Percentiles rank a stretch among this genome's conserved stretches.
These are phyloP conservation scores for Boechera stricta DNA, from an alignment of 345 rosid species.

Conservation along the genomic window DNA sequence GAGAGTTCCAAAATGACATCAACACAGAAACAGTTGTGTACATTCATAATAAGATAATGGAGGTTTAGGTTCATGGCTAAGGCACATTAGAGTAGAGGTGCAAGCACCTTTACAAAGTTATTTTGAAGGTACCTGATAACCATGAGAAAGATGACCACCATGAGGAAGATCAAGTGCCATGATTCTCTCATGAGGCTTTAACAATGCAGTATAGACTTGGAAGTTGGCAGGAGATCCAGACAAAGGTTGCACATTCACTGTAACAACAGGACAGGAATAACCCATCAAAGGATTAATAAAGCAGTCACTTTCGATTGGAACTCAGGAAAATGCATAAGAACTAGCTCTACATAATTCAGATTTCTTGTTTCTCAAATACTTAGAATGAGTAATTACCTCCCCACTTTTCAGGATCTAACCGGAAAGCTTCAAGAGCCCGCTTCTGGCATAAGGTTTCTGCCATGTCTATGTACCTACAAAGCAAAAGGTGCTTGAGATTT, in stretches of 20 bases:
- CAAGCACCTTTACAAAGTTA: slow-evolving; percentile 18
- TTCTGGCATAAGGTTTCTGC: slow-evolving; percentile 94
- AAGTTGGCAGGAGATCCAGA: slow-evolving; percentile 98
- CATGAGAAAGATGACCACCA: slow-evolving; percentile 99
- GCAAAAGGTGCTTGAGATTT: slow-evolving; percentile 33
- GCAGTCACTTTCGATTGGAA: slow-evolving; percentile 16
- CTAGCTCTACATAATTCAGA: slow-evolving; percentile 4
- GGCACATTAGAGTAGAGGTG: slow-evolving; percentile 6
- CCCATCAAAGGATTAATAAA: slow-evolving; percentile 25
- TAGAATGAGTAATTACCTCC: slow-evolving; percentile 65
- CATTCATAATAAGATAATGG: slow-evolving; percentile 2
- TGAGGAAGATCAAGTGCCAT: slow-evolving; percentile 99
- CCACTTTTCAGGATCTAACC: slow-evolving; percentile 97
- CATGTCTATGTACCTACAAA: slow-evolving; percentile 92
- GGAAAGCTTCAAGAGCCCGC: slow-evolving; percentile 94
- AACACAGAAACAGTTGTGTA: background rate
- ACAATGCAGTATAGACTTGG: slow-evolving; percentile 93
- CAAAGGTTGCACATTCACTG: slow-evolving; percentile 96
- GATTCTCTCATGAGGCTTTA: slow-evolving; percentile 96
- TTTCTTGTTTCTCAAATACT: background rate
- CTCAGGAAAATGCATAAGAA: slow-evolving; percentile 2
- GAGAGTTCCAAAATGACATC: background rate
- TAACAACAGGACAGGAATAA: slow-evolving; percentile 38
- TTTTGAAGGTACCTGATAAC: slow-evolving; percentile 80
- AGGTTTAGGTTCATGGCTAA: slow-evolving; percentile 20